These are phyloP conservation scores for Citrullus mucosospermus DNA, from an alignment of 306 rosid genomes.

Conservation along the genomic window DNA sequence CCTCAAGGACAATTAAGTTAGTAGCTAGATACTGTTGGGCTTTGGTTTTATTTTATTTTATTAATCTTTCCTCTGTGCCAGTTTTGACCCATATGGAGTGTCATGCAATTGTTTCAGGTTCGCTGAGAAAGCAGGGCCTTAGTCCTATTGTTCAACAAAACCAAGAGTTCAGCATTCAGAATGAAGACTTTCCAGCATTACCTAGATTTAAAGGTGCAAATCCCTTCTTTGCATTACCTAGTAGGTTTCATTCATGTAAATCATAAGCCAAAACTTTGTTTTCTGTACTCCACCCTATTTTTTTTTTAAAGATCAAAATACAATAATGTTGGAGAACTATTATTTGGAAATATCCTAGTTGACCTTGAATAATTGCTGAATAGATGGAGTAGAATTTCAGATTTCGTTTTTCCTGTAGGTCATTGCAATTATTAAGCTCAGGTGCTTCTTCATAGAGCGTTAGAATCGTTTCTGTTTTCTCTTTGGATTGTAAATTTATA, in stretches of 20 bases:
- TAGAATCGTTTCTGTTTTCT: neutral
- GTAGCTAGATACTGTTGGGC: neutral
- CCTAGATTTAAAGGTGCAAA: slow-evolving; percentile 86
- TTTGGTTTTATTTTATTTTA: neutral
- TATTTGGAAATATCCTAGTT: neutral
- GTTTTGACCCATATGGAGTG: neutral
- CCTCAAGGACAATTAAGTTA: slow-evolving; percentile 94
- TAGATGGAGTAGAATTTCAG: neutral
- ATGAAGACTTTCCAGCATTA: slow-evolving; percentile 95
- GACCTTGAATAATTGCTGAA: neutral
- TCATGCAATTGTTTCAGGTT: slow-evolving; percentile 44
- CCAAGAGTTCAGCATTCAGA: slow-evolving; percentile 95
- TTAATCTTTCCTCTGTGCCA: neutral
- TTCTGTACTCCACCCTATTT: neutral
- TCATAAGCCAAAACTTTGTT: neutral
- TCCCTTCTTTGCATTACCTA: slow-evolving; percentile 11
- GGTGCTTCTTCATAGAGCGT: neutral
- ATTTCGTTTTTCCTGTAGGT: neutral
- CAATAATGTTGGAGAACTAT: neutral
- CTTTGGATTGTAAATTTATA: neutral
- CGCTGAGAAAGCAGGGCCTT: slow-evolving; percentile 88
- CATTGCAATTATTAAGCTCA: neutral
- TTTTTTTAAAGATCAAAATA: neutral
- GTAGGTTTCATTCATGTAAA: neutral
- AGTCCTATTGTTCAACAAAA: slow-evolving; percentile 96